These are phyloP conservation scores for Fusarium torreyae DNA, from an alignment of 2,329 filamentous ascomycete genomes.

Conservation along the genomic window DNA sequence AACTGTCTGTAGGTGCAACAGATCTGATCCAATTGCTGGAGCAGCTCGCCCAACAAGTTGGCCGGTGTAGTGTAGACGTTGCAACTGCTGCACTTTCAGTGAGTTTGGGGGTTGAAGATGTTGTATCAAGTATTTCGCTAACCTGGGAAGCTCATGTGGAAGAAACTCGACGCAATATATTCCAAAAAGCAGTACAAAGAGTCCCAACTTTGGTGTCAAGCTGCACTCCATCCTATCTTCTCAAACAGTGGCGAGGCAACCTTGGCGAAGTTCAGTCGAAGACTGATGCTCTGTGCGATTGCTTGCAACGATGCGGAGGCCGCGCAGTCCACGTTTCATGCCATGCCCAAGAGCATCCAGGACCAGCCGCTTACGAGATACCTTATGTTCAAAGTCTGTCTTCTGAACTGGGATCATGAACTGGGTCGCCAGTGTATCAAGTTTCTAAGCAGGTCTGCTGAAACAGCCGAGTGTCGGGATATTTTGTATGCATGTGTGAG, in stretches of 20 bases:
- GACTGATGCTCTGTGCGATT: slow-evolving; percentile 79
- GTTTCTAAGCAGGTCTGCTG: slow-evolving; percentile 67
- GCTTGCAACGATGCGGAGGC: slow-evolving; percentile 55
- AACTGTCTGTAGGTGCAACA: slow-evolving; percentile 47
- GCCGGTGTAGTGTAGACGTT: slow-evolving; percentile 67
- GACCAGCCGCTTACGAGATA: slow-evolving; percentile 78
- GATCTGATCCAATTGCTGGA: slow-evolving; percentile 49
- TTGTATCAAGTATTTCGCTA: background rate
- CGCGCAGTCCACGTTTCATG: slow-evolving; percentile 61
- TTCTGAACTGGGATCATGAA: slow-evolving; percentile 71
- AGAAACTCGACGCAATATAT: slow-evolving; percentile 75
- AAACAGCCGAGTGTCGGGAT: slow-evolving; percentile 65
- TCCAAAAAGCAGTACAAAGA: slow-evolving; percentile 65
- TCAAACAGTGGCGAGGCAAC: slow-evolving; percentile 75
- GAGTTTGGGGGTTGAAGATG: slow-evolving; percentile 48
- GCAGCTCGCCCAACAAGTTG: slow-evolving; percentile 58
- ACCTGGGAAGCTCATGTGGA: slow-evolving; percentile 80
- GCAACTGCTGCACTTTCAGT: slow-evolving; percentile 79
- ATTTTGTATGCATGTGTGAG: slow-evolving; percentile 85
- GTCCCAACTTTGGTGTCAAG: slow-evolving; percentile 78
- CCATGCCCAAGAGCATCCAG: slow-evolving; percentile 71
- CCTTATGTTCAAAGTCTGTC: slow-evolving; percentile 80
- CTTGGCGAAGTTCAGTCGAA: slow-evolving; percentile 78
- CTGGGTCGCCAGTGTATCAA: slow-evolving; percentile 76
- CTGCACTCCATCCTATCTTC: slow-evolving; percentile 79